Conservation (phyloP, 192 early-diverging fungal species). For the Backusella tarrabulga region DNA sequence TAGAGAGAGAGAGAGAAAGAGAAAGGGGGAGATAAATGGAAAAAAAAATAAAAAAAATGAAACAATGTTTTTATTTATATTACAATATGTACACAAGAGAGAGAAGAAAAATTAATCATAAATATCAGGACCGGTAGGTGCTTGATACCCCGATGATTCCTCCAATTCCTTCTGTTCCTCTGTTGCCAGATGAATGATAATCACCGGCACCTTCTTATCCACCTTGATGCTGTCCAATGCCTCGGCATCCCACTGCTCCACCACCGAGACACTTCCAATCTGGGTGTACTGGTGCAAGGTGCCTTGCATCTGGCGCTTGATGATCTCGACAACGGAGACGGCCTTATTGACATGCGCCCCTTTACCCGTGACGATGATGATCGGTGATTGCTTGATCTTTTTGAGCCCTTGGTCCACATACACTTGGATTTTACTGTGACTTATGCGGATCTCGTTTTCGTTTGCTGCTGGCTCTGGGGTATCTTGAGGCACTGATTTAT, state of each 20-base stretch:
- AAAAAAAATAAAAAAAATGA: too few relatives aligned
- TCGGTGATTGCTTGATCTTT: not conserved
- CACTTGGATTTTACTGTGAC: constrained; percentile 10
- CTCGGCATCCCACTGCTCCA: constrained; percentile 33
- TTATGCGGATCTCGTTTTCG: constrained; percentile 33
- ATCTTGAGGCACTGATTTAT: not conserved
- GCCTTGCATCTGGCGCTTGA: constrained; percentile 56
- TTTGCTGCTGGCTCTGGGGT: not conserved
- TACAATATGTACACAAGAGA: too few relatives aligned
- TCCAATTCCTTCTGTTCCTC: constrained; percentile 11
- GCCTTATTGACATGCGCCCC: constrained; percentile 61
- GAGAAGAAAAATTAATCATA: not conserved
- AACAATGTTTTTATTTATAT: too few relatives aligned
- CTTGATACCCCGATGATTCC: constrained; percentile 20
- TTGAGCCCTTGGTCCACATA: constrained; percentile 27
- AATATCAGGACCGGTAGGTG: constrained; percentile 22
- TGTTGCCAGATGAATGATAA: constrained; percentile 21
- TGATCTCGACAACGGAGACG: constrained; percentile 64
- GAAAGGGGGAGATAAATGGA: too few relatives aligned
- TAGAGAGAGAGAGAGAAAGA: not conserved
- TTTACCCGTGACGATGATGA: constrained; percentile 29
- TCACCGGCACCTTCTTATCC: constrained; percentile 22
- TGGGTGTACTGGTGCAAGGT: constrained; percentile 54
- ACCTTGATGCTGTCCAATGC: constrained; percentile 21
- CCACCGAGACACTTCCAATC: constrained; percentile 36